phyloP scores from a whole-genome alignment of 257 asterid species.

The Capsicum rhomboideum region DNA sequence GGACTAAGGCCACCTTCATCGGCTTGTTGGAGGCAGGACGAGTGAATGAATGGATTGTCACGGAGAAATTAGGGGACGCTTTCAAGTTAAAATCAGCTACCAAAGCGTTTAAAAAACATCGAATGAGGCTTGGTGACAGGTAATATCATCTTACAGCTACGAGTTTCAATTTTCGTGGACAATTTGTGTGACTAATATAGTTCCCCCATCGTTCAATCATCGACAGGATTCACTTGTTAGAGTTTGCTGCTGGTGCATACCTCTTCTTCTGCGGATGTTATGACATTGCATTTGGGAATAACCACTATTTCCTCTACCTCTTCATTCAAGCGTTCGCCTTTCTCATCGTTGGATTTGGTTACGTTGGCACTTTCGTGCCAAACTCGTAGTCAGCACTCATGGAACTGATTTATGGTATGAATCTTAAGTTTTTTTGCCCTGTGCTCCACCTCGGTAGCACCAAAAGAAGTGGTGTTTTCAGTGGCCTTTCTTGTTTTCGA shows the following conservation, averaged over 20 bases:
- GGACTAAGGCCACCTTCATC: slow-evolving; percentile 86
- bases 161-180: background rate
- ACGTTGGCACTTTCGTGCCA: slow-evolving; percentile 66
- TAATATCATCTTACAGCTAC: slow-evolving; percentile 4
- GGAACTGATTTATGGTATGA: background rate
- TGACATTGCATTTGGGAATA: slow-evolving; percentile 53
- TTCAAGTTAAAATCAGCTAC: slow-evolving; percentile 49
- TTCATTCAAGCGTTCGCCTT: slow-evolving; percentile 62
- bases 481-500: background rate
- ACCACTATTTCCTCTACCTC: slow-evolving; percentile 55
- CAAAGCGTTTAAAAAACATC: slow-evolving; percentile 44
- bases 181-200: background rate
- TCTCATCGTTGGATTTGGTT: slow-evolving; percentile 70
- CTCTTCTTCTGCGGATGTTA: slow-evolving; percentile 80
- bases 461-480: background rate
- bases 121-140: slow-evolving; percentile 70
- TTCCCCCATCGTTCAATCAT: background rate
- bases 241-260: slow-evolving; percentile 50
- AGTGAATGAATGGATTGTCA: slow-evolving; percentile 95
- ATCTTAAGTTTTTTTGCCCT: background rate
- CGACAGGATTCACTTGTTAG: slow-evolving; percentile 57
- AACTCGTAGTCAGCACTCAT: slow-evolving; percentile 14
- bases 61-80: slow-evolving; percentile 86
- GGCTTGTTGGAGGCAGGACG: slow-evolving; percentile 84
- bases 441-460: slow-evolving; percentile 1